phyloP scores from a whole-genome alignment of 345 rosid species.

The Gossypioides kirkii region DNA sequence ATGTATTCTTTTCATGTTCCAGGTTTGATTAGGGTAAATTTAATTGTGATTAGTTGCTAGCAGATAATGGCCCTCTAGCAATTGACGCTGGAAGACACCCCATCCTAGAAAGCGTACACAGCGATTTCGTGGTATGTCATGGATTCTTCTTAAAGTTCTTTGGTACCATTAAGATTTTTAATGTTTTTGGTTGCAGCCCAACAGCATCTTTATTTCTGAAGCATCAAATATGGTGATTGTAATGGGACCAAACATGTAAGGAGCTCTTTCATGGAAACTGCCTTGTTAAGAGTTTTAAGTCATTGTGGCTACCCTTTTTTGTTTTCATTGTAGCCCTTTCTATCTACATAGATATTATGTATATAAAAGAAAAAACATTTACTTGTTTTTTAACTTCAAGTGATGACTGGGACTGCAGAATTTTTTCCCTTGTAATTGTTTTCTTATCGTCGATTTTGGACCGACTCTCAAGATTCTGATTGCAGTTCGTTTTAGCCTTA shows the following conservation, averaged over 20 bases:
- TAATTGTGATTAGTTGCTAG: constrained; percentile 12
- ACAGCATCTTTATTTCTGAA: constrained; percentile 85
- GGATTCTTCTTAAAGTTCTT: constrained; percentile 2
- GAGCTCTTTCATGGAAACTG: constrained; percentile 9
- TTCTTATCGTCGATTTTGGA: background rate
- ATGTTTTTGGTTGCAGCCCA: constrained; percentile 54
- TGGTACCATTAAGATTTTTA: constrained; percentile 4
- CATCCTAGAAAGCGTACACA: constrained; percentile 83
- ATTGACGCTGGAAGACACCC: constrained; percentile 98
- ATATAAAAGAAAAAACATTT: background rate
- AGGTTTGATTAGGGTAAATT: background rate
- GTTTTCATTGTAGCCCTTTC: background rate
- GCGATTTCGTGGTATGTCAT: constrained; percentile 56
- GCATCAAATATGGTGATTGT: constrained; percentile 89
- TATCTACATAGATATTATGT: background rate
- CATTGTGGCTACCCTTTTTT: background rate
- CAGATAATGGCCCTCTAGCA: constrained; percentile 89
- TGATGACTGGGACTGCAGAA: background rate
- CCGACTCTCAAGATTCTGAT: background rate
- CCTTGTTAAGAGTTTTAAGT: constrained; percentile 6
- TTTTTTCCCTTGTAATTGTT: background rate
- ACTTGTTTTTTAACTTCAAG: background rate
- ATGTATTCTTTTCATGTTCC: background rate
- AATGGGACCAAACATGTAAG: constrained; percentile 96
- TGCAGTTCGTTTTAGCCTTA: background rate